Evolutionary conservation across 768 basidiomycete species (phyloP), one percentile per base, ranked within the genome.

Genomic region (Hericium rajendrae): DNA sequence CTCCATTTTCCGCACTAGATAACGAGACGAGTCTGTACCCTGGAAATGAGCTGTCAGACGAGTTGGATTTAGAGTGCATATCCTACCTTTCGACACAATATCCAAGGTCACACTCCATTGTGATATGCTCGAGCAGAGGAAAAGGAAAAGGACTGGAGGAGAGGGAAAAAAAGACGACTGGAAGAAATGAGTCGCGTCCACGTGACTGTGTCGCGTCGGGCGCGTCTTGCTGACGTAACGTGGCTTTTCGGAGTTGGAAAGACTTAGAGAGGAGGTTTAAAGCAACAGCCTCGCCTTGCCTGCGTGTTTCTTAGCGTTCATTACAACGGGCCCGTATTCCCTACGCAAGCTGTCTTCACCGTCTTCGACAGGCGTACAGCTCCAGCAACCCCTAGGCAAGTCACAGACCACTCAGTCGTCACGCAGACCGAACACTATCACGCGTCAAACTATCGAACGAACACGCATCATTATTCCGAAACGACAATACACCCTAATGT

Each of bases 401-500:
- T 32, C 26, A 32, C 32, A 32, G 32, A 32, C 32, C 32, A 10
- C 6, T 32, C 32, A 32, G 32, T 32, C 32, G 32, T 32, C 32
- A 32, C n/a, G 43, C 43, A 22, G n/a, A 9, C 49, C 18, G 49
- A 16, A 16, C 51, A n/a, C 57, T 48, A 24, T 28, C 51, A 11
- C 16, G 28, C 48, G 32, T 32, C 32, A 32, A 32, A 32, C 32
- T 32, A 32, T 32, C 32, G 32, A 32, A 32, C 32, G 32, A 32
- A 32, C 32, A 32, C 9, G 50, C 26, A n/a, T 43, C 52, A 32
- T 32, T 51, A 51, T 43, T 24, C 54, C 52, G 26, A 54, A 32
- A 32, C 32, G 32, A 32, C 32, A 32, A 32, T 32, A 32, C 48
- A 38, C 55, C 55, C n/a, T 57, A 57, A 84, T 85, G 82, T 75